Base-by-base conservation (phyloP, 495 filamentous ascomycete species). In the Aspergillus steynii region DNA sequence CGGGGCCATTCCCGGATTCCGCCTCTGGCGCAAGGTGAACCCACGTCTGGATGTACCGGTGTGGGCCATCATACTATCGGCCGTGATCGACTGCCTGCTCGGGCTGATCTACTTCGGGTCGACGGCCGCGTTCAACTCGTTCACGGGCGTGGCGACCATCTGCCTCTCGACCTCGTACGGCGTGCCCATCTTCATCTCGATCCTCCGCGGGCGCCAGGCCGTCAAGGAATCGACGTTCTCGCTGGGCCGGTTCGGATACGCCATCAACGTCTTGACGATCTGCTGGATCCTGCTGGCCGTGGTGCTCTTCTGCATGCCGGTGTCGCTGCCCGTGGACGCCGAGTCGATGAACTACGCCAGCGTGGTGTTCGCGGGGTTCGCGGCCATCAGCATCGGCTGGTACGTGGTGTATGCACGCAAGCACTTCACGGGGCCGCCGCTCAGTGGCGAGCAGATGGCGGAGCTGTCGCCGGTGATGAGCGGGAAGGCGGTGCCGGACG, bases 361-460 rank as follows among this genome's bases (percentile, higher is more conserved):
- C 34, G 86, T 85, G 26, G 86, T 88, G 37, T 89, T 90, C 68
- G 80, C 82, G 29, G 84, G 82, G 0, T 87, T 87, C 62, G 83
- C 79, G 5, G 48, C 68, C 20, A 83, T 89, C 56, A 80, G 80
- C 47, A 66, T 83, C 12, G 64, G 80, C 1, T 91, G 88, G 88
- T 91, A 92, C 76, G 80, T 88, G 55, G 77, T 80, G 1, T 85
- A 89, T 78, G 89, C 89, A 42, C 82, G 85, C 60, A 87, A 87
- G 71, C 79, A 88, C 64, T 92, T 91, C 68, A 81, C 75, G 9
- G 90, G 90, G 0, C 90, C 90, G 0, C 87, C 88, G 0, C 67
- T 88, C 20, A 66, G 69, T 50, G 68, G 71, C 31, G 77, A 82
- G 42, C 73, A 77, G 26, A 71, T 66, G 2, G 58, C 59, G 2